A percentile compares a stretch with the other conserved stretches of the same genome.
These are phyloP conservation scores for Hortiboletus campestris DNA, from an alignment of 768 basidiomycete species.

Conservation along the genomic window DNA sequence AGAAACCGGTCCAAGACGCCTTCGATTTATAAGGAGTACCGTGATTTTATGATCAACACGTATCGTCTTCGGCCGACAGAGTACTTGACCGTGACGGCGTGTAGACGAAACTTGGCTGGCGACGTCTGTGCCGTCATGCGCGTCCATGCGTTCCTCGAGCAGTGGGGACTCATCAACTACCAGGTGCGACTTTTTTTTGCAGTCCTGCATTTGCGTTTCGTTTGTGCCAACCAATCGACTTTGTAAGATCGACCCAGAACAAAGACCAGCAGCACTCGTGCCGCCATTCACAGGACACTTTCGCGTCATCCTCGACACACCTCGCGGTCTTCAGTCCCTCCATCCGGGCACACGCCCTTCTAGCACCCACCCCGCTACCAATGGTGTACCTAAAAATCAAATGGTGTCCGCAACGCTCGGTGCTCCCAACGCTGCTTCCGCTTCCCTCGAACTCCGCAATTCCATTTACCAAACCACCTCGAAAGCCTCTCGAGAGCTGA, in stretches of 20 bases:
- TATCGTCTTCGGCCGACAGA: slow-evolving; percentile 92
- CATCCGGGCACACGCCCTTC: slow-evolving; percentile 74
- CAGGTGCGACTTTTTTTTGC: slow-evolving; percentile 56
- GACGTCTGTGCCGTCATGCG: slow-evolving; percentile 99
- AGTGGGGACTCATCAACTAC: slow-evolving; percentile 99
- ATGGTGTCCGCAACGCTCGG: slow-evolving; percentile 20
- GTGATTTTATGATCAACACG: slow-evolving; percentile 99
- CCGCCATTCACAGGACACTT: slow-evolving; percentile 99
- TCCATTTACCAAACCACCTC: slow-evolving; percentile 87
- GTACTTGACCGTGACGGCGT: slow-evolving; percentile 97
- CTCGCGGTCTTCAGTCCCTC: slow-evolving; percentile 91
- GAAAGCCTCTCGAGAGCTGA: slow-evolving; percentile 74
- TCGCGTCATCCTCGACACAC: slow-evolving; percentile 95
- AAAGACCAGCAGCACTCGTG: slow-evolving; percentile 87
- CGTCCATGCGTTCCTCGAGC: slow-evolving; percentile 97
- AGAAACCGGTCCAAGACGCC: slow-evolving; percentile 95
- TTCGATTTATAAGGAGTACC: slow-evolving; percentile 96
- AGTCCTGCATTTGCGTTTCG: not conserved
- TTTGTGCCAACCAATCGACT: slow-evolving; percentile 3
- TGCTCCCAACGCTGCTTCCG: slow-evolving; percentile 37
- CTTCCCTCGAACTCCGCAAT: slow-evolving; percentile 84
- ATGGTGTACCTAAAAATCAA: slow-evolving; percentile 45
- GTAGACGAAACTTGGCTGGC: slow-evolving; percentile 91
- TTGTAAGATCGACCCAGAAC: slow-evolving; percentile 90
- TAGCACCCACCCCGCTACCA: slow-evolving; percentile 43